phyloP scores from a whole-genome alignment of 305 asterid species.

The Lippia alba region DNA sequence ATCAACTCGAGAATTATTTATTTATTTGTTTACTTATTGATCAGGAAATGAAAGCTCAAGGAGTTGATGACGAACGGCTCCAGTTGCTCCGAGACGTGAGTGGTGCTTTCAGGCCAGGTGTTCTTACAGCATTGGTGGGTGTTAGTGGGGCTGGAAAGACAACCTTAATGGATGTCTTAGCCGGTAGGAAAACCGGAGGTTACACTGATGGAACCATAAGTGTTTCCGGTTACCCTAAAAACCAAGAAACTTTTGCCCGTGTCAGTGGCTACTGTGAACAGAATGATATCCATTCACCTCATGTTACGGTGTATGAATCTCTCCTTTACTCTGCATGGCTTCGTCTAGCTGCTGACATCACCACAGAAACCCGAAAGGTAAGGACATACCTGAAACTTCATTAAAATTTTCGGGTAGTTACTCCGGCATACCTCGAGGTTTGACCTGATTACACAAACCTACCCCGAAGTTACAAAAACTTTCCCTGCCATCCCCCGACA shows the following conservation, averaged over 20 bases:
- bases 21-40: background rate
- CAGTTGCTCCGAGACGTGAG: constrained; percentile 62
- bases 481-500: too few species aligned
- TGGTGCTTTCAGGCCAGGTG: constrained; percentile 71
- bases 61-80: constrained; percentile 51
- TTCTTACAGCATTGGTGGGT: constrained; percentile 66
- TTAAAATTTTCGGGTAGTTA: too few species aligned
- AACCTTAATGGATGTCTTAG: constrained; percentile 74
- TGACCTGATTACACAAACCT: too few species aligned
- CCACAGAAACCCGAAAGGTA: constrained; percentile 59
- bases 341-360: constrained; percentile 61
- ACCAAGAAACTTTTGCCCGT: constrained; percentile 68
- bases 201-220: constrained; percentile 63
- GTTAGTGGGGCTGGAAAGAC: constrained; percentile 83
- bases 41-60: constrained; percentile 71
- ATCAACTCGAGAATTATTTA: constrained; percentile 20
- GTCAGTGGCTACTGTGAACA: constrained; percentile 77
- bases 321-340: constrained; percentile 75
- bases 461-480: too few species aligned
- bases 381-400: constrained; percentile 27
- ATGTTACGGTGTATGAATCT: constrained; percentile 69
- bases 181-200: constrained; percentile 72
- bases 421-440: too few species aligned
- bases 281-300: constrained; percentile 67
- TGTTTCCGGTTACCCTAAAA: constrained; percentile 68